Evolutionary conservation across 495 filamentous ascomycete genomes (phyloP).

Genomic region (Podospora conica): DNA sequence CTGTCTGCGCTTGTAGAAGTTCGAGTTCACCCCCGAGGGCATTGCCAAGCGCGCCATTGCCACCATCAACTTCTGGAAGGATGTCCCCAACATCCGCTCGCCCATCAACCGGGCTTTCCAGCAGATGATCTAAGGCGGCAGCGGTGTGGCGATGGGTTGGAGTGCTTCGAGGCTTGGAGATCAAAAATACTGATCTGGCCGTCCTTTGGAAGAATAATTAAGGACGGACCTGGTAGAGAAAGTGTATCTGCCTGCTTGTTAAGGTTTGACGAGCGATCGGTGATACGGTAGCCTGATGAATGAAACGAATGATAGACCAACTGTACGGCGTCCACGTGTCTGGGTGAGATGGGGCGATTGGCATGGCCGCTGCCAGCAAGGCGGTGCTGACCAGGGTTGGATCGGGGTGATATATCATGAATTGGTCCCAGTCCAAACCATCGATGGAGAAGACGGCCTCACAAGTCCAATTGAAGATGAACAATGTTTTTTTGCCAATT

Average conservation of each 20-base stretch:
- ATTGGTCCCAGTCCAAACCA: not conserved
- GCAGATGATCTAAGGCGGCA: conserved; percentile 62
- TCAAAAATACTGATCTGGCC: not conserved
- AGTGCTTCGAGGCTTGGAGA: not conserved
- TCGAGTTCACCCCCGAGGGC: conserved; percentile 96
- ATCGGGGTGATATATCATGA: not conserved
- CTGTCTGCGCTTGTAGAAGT: conserved; percentile 58
- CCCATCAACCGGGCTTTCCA: conserved; percentile 91
- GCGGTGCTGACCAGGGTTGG: not conserved
- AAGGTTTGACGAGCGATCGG: conserved; percentile 9
- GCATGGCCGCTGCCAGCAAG: not conserved
- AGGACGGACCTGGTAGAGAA: not conserved
- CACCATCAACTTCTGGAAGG: conserved; percentile 97
- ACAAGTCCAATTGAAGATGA: not conserved
- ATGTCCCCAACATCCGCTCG: conserved; percentile 75
- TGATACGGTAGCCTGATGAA: conserved; percentile 8
- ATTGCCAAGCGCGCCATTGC: conserved; percentile 87
- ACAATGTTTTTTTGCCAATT: not conserved
- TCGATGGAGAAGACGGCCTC: no score
- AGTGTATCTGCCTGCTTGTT: not conserved
- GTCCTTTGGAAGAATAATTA: not conserved
- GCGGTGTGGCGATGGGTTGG: not conserved
- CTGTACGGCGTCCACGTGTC: not conserved
- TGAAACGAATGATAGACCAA: not conserved
- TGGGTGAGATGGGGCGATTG: not conserved